phyloP scores from a whole-genome alignment of 176 grass and related monocot genomes.

The Avena atlantica region DNA sequence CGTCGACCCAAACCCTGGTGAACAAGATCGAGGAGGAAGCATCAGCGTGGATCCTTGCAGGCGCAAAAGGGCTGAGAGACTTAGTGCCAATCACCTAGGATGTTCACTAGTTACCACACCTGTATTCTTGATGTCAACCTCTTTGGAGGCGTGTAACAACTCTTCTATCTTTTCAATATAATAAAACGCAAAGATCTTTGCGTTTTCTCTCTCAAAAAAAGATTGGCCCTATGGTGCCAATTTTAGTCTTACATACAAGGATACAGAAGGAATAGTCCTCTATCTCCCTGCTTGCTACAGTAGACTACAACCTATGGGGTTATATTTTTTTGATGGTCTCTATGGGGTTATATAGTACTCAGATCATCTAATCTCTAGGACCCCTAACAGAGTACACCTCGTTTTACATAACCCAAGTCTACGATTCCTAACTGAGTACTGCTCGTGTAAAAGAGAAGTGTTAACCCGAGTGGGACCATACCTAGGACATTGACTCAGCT shows the following conservation, averaged over 20 bases:
- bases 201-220: no score
- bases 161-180: no score
- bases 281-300: conserved; percentile 2
- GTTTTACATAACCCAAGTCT: not conserved
- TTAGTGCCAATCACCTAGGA: no score
- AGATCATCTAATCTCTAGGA: not conserved
- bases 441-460: not conserved
- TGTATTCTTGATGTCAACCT: no score
- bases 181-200: no score
- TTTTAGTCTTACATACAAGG: not conserved
- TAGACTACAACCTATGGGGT: not conserved
- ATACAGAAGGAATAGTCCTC: not conserved
- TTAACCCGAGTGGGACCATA: conserved; percentile 1
- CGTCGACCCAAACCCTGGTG: no score
- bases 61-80: no score
- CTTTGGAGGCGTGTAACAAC: no score
- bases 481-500: not conserved
- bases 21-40: no score
- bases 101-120: no score
- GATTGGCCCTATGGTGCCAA: not conserved
- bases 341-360: not conserved
- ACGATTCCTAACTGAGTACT: not conserved
- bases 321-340: no score
- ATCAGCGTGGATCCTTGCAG: no score
- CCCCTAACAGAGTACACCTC: not conserved